Conservation (phyloP, 441 rosid genomes). For the Populus hybrid region DNA sequence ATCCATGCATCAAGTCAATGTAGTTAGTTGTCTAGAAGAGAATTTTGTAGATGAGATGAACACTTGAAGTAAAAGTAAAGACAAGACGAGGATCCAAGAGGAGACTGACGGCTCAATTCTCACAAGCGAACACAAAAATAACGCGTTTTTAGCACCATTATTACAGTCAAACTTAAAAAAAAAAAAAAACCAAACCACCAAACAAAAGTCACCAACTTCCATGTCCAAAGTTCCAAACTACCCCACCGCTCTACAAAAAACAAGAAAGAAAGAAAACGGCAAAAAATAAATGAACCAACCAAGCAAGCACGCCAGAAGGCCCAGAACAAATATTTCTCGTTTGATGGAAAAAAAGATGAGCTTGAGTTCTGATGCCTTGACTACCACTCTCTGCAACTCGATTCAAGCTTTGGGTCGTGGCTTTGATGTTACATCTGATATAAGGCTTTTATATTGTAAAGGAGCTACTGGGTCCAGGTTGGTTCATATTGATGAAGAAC, state of each 20-base stretch:
- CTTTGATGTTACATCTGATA: conserved; percentile 95
- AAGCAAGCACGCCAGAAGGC: too few species aligned
- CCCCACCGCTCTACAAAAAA: background rate
- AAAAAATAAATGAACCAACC: background rate
- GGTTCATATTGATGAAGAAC: conserved; percentile 65
- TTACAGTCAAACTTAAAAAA: background rate
- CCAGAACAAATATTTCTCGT: too few species aligned
- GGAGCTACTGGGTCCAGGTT: conserved; percentile 95
- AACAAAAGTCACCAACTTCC: background rate
- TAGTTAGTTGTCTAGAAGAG: background rate
- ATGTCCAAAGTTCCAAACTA: background rate
- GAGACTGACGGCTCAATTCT: background rate
- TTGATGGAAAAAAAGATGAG: conserved; percentile 20
- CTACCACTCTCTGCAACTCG: too few species aligned
- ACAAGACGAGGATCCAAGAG: background rate
- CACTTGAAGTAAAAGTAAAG: background rate
- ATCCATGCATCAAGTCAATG: background rate
- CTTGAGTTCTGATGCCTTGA: conserved; percentile 65
- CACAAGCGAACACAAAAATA: background rate
- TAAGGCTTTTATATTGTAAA: conserved; percentile 86
- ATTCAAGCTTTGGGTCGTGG: conserved; percentile 97
- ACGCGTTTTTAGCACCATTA: too few species aligned
- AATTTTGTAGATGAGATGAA: background rate
- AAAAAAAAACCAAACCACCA: background rate
- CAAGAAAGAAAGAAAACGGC: background rate